Percentiles rank a stretch among this genome's conserved stretches.
Evolutionary conservation across 2,329 filamentous ascomycete genomes (phyloP).

Genomic region (Alternaria conjuncta): DNA sequence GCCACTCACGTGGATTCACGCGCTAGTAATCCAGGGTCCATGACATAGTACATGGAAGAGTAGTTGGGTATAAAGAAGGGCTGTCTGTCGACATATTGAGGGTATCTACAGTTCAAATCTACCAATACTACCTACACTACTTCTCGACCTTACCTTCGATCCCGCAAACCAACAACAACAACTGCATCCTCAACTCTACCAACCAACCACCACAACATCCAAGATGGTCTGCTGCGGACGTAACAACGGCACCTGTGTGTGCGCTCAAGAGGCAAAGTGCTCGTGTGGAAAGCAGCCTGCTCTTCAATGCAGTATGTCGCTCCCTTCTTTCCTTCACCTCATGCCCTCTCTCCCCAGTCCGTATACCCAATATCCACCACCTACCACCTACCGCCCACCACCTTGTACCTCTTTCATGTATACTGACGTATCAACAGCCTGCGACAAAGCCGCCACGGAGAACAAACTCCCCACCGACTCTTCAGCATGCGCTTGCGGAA

Average conservation of each 20-base stretch:
- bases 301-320: constrained; percentile 71
- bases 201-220: constrained; percentile 21
- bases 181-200: background rate
- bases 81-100: constrained; percentile 1
- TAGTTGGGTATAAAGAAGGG: constrained; percentile 28
- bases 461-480: constrained; percentile 69
- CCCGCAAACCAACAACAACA: background rate
- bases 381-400: background rate
- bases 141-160: background rate
- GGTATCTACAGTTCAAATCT: background rate
- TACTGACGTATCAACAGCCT: constrained; percentile 53
- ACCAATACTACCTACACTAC: background rate
- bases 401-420: background rate
- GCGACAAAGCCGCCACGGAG: constrained; percentile 76
- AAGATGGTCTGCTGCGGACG: constrained; percentile 65
- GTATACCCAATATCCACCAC: background rate
- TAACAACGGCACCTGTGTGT: constrained; percentile 62
- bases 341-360: background rate
- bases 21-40: constrained; percentile 23
- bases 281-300: constrained; percentile 90
- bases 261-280: constrained; percentile 69
- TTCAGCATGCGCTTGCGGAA: constrained; percentile 76
- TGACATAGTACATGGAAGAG: constrained; percentile 16
- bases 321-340: constrained; percentile 13
- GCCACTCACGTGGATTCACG: constrained; percentile 28